Evolutionary conservation across 164 flowering plant species (phyloP).

Genomic region (Magnolia kwangsiensis): DNA sequence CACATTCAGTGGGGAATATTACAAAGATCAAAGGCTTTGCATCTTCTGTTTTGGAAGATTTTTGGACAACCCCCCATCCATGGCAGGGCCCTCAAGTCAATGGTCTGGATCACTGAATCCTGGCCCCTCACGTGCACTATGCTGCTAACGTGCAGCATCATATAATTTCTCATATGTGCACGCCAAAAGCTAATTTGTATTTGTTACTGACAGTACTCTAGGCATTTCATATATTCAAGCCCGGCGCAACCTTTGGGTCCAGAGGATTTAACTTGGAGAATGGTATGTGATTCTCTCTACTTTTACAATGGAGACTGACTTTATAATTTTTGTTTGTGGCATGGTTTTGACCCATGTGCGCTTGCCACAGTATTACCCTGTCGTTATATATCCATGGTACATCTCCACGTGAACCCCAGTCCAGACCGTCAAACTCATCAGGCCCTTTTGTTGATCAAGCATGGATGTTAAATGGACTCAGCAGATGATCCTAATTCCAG

Average conservation of each 20-base stretch:
- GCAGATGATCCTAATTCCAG: not conserved
- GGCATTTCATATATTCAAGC: constrained; percentile 80
- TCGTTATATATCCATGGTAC: not conserved
- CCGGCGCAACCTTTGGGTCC: constrained; percentile 94
- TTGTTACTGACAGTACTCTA: constrained; percentile 51
- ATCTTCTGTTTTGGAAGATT: no score
- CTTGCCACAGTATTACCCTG: not conserved
- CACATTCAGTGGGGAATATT: no score
- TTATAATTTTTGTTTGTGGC: not conserved
- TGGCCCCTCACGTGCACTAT: no score
- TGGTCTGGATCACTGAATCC: no score
- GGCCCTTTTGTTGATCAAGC: not conserved
- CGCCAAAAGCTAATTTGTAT: not conserved
- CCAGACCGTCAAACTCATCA: not conserved
- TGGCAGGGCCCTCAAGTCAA: no score
- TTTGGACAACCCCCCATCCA: no score
- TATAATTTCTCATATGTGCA: no score
- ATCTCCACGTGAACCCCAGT: not conserved
- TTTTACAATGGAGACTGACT: not conserved
- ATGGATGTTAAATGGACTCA: no score
- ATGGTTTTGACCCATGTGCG: no score
- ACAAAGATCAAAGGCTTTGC: no score
- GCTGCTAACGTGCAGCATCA: no score
- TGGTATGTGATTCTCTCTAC: constrained; percentile 50
- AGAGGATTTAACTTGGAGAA: constrained; percentile 92